These are phyloP conservation scores for Cryptococcus sp. DNA, from an alignment of 1,284 basidiomycete genomes.

Conservation along the genomic window DNA sequence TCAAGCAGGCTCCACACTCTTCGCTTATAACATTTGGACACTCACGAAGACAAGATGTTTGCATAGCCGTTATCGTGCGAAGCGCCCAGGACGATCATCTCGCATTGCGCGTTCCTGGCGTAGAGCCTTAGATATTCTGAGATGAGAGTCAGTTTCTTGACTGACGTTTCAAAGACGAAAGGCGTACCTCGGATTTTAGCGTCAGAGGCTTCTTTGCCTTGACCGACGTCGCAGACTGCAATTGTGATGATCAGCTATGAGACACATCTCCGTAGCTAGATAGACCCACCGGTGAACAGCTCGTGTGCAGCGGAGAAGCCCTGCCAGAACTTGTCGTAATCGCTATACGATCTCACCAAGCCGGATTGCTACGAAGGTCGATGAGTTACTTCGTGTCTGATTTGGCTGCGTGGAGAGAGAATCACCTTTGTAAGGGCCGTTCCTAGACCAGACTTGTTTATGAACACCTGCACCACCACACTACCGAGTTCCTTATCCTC, in stretches of 20 bases:
- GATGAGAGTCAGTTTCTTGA: constrained; percentile 1
- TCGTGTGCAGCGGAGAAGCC: constrained; percentile 44
- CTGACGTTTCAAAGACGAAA: not conserved
- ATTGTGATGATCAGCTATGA: constrained; percentile 2
- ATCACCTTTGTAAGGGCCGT: constrained; percentile 43
- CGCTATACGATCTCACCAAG: constrained; percentile 29
- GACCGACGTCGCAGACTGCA: constrained; percentile 69
- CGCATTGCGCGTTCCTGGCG: constrained; percentile 69
- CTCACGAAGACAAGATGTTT: constrained; percentile 56
- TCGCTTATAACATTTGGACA: constrained; percentile 1
- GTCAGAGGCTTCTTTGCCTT: constrained; percentile 64
- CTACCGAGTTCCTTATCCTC: constrained; percentile 18
- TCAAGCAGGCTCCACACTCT: not conserved
- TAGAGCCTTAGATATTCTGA: constrained; percentile 75
- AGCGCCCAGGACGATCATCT: constrained; percentile 69
- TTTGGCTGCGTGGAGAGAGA: not conserved
- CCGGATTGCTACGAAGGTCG: constrained; percentile 27
- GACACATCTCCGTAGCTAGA: not conserved
- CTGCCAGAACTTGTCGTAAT: constrained; percentile 46
- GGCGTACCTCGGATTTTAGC: constrained; percentile 70
- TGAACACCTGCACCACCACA: constrained; percentile 43
- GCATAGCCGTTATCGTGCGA: constrained; percentile 74
- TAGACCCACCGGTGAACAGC: constrained; percentile 39
- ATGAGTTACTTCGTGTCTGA: not conserved
- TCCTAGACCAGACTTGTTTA: constrained; percentile 45